Percentiles rank a stretch among this genome's conserved stretches.
Evolutionary conservation across 1,139 yeast genomes (phyloP).

Genomic region (Hyphopichia wangnamkhiaoensis): DNA sequence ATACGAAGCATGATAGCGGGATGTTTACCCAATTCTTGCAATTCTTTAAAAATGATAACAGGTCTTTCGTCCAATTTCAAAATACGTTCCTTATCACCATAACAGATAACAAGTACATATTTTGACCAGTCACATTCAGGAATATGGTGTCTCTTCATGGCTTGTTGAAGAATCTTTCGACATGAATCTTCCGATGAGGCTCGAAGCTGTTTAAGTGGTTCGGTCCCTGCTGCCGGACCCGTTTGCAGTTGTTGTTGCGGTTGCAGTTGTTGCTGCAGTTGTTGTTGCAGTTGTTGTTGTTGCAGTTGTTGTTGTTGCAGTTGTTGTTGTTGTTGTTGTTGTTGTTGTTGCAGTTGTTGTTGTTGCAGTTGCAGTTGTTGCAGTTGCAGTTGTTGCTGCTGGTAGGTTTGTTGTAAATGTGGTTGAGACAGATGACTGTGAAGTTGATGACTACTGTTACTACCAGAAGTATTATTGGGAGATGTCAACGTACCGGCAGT

Average conservation of each 20-base stretch:
- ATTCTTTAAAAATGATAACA: conserved; percentile 80
- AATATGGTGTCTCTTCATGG: conserved; percentile 82
- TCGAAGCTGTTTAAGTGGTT: conserved; percentile 81
- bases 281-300: too few relatives aligned
- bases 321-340: neutral
- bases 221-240: conserved; percentile 28
- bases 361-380: neutral
- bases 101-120: conserved; percentile 85
- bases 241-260: conserved; percentile 2
- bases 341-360: conserved; percentile 7
- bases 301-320: conserved; percentile 1
- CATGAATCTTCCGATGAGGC: conserved; percentile 94
- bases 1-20: conserved; percentile 94
- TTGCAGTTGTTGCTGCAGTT: too few relatives aligned
- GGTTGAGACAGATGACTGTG: conserved; percentile 4
- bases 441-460: conserved; percentile 5
- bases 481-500: neutral
- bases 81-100: conserved; percentile 87
- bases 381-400: conserved; percentile 6
- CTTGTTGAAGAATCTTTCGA: conserved; percentile 83
- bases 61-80: conserved; percentile 87
- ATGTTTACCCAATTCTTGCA: conserved; percentile 82
- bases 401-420: conserved; percentile 4
- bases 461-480: conserved; percentile 3
- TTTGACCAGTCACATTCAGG: conserved; percentile 84